Base-by-base conservation (phyloP, 2,329 filamentous ascomycete genomes). In the Metarhizium guizhouense region DNA sequence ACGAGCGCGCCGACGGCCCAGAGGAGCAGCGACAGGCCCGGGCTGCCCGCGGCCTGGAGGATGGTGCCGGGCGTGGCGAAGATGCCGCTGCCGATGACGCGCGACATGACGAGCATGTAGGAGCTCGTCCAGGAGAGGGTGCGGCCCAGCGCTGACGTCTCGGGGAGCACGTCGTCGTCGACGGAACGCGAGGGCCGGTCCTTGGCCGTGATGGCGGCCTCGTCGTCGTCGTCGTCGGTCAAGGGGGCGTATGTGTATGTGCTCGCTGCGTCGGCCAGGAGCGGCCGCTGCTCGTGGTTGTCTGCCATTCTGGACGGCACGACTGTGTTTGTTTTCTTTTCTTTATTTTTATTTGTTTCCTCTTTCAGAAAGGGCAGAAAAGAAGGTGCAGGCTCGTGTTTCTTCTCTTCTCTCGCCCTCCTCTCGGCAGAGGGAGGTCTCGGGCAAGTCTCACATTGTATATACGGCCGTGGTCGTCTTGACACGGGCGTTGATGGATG, bases 11-110 rank as follows among this genome's bases (percentile, higher is more conserved):
- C 86, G 0, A 82, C 67, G 0, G 85, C 55, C 86, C 86, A 89
- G 3, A 89, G 67, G 1, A 77, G 59, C 2, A 89, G 67, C 0
- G 83, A 77, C 2, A 88, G 69, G 0, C 85, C 85, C 0, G 85
- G 75, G 55, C 85, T 89, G 1, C 87, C 87, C 2, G 84, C 82
- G 0, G 82, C 79, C 42, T 81, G 78, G 3, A 87, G 75, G 52
- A 90, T 87, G 4, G 84, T 77, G 0, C 83, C 85, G 0, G 84
- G 86, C 0, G 85, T 88, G 0, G 86, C 85, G 63, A 89, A 90
- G 59, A 90, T 87, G 30, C 85, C 86, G 62, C 79, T 85, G 13
- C 85, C 85, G 34, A 88, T 83, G 6, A 88, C 83, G 13, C 85
- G 77, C 1, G 83, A 86, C 30, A 88, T 83, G 7, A 86, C 82